A percentile compares a stretch with the other conserved stretches of the same genome.
Conservation (phyloP, 805 yeast genomes). For the Wickerhamomyces tratensis region DNA sequence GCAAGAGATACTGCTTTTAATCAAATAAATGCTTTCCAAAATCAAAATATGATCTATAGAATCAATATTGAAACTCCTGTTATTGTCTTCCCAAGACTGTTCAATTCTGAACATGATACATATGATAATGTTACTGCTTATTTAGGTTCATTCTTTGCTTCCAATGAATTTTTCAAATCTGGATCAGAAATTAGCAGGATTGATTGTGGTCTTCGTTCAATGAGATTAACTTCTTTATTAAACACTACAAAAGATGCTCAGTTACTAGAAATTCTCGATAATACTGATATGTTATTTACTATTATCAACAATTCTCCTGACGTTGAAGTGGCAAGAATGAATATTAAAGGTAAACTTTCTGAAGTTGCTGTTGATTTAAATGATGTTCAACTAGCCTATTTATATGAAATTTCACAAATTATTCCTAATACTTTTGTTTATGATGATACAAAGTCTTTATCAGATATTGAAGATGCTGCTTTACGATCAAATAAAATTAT, state of each 20-base stretch:
- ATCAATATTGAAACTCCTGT: constrained; percentile 74
- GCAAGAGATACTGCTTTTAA: constrained; percentile 85
- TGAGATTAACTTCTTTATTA: constrained; percentile 57
- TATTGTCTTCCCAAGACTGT: constrained; percentile 61
- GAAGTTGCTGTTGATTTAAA: constrained; percentile 59
- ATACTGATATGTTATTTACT: constrained; percentile 50
- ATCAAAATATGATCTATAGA: constrained; percentile 59
- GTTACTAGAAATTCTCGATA: constrained; percentile 61
- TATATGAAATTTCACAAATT: constrained; percentile 45
- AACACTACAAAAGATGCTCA: constrained; percentile 30
- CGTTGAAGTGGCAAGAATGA: constrained; percentile 34
- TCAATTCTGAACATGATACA: constrained; percentile 27
- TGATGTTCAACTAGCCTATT: constrained; percentile 57
- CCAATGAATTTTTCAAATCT: constrained; percentile 41
- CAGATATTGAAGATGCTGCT: constrained; percentile 56
- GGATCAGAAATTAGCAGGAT: constrained; percentile 40
- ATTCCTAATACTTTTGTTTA: constrained; percentile 44
- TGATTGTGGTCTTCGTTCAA: constrained; percentile 61
- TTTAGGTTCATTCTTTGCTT: constrained; percentile 73
- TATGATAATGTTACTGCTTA: constrained; percentile 61
- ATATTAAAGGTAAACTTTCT: constrained; percentile 47
- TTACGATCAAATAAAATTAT: constrained; percentile 47
- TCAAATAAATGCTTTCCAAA: constrained; percentile 59
- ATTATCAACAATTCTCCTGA: constrained; percentile 43
- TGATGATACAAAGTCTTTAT: constrained; percentile 31